These are phyloP conservation scores for Puccinia horiana DNA, from an alignment of 1,284 basidiomycete genomes.

Conservation along the genomic window DNA sequence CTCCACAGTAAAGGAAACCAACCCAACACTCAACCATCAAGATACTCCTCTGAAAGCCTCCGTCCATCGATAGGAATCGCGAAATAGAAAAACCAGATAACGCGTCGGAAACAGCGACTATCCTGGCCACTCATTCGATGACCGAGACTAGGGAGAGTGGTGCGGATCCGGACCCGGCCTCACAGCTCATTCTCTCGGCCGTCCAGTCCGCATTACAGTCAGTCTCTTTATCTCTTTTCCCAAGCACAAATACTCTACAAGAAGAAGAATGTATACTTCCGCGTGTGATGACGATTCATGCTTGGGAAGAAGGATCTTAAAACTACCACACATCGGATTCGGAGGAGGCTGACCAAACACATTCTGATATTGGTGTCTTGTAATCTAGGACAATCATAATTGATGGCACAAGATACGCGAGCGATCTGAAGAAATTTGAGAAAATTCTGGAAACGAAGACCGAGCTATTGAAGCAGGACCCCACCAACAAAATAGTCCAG, in stretches of 20 bases:
- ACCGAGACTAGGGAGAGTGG: not conserved
- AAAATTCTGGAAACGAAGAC: not conserved
- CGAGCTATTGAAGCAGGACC: not conserved
- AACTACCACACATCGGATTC: no score
- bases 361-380: not conserved
- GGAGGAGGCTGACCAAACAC: no score
- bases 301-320: not conserved
- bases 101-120: no score
- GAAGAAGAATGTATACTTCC: no score
- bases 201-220: constrained; percentile 7
- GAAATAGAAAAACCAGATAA: no score
- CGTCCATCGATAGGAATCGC: no score
- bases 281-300: no score
- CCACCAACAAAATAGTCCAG: not conserved
- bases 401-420: constrained; percentile 3
- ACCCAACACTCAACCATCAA: no score
- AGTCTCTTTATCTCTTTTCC: not conserved
- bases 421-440: constrained; percentile 9
- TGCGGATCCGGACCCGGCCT: not conserved
- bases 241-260: no score
- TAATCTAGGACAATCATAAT: constrained; percentile 1
- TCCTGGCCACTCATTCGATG: not conserved
- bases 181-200: not conserved
- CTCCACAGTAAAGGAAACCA: no score
- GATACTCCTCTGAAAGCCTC: no score